Evolutionary conservation across 2,329 filamentous ascomycete genomes (phyloP).

Genomic region (Xylariaceae sp.): DNA sequence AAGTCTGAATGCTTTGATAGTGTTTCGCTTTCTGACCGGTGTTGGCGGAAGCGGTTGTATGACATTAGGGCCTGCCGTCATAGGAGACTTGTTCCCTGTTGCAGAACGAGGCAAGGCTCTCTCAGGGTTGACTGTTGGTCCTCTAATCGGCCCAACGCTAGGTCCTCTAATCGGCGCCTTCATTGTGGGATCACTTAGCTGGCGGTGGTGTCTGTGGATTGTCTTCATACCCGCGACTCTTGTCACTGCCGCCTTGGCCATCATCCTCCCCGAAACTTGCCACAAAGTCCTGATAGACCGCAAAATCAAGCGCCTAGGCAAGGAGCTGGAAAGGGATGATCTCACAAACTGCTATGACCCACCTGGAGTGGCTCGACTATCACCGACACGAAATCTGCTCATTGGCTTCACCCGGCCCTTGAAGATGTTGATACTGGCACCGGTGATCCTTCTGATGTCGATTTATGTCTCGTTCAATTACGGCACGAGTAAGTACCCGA

Average conservation of each 20-base stretch:
- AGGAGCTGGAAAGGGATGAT: slow-evolving; percentile 43
- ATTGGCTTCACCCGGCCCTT: slow-evolving; percentile 47
- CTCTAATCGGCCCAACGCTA: slow-evolving; percentile 44
- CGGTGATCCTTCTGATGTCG: slow-evolving; percentile 44
- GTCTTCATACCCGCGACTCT: slow-evolving; percentile 43
- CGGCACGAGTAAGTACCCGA: slow-evolving; percentile 33
- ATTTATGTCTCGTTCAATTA: slow-evolving; percentile 50
- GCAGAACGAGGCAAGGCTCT: slow-evolving; percentile 46
- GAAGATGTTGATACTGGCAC: slow-evolving; percentile 48
- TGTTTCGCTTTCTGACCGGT: slow-evolving; percentile 57
- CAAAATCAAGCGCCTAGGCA: slow-evolving; percentile 43
- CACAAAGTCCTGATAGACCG: slow-evolving; percentile 47
- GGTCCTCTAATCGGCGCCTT: slow-evolving; percentile 49
- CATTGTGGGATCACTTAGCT: slow-evolving; percentile 45
- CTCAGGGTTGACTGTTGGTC: slow-evolving; percentile 45
- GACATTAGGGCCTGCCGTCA: slow-evolving; percentile 52
- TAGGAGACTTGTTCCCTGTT: slow-evolving; percentile 50
- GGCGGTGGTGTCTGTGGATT: slow-evolving; percentile 52
- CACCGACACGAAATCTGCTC: slow-evolving; percentile 31
- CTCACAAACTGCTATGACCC: slow-evolving; percentile 45
- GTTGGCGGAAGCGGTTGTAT: slow-evolving; percentile 53
- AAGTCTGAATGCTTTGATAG: slow-evolving; percentile 49
- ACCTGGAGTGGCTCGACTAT: slow-evolving; percentile 18
- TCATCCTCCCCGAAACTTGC: slow-evolving; percentile 45
- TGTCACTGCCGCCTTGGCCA: slow-evolving; percentile 34